Base-by-base conservation (phyloP, 805 yeast species). In the Lachancea thermotolerans region DNA sequence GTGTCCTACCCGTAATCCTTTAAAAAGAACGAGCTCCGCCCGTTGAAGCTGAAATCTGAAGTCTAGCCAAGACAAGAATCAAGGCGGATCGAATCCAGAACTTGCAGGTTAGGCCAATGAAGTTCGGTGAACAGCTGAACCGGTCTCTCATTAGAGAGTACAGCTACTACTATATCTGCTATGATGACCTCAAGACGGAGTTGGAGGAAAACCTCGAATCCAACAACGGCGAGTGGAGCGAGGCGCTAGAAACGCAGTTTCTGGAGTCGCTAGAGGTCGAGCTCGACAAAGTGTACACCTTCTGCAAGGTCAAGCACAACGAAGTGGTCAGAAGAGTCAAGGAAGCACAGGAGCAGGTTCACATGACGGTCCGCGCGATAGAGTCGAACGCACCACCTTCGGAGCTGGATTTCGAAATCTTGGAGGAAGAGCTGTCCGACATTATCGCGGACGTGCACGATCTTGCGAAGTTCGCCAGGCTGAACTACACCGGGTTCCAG, bases 361-460 rank as follows among this genome's bases (percentile, higher is more conserved):
- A 76, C 50, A 78, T 74, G 44, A 84, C 83, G 10, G 82, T 84
- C 15, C 73, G 74, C 33, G 75, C 77, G 8, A 69, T 81, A 32
- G 75, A 75, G 39, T 55, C 73, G 1, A 75, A 67, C 55, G 62
- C 51, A 27, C 77, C 79, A 1, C 72, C 75, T n/a, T 62, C 71
- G 49, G 85, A 82, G 60, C 75, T 80, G 56, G 86, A 81, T 59
- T 85, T 82, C 54, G 83, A 81, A 53, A 82, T 78, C 45, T 67
- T 85, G 44, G 93, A 85, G 62, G 85, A 82, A 49, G 90, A 83
- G 54, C 67, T 85, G 47, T 75, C 82, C 46, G 96, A 90, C 56
- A 82, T 93, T 56, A 90, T 93, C 66, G 96, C 97, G 17, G 97
- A 90, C 68, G 96, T 93, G 37, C 97, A 93, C 60, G 99, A 93